These are phyloP conservation scores for Osmanthus fragrans DNA, from an alignment of 257 asterid species.

Conservation along the genomic window DNA sequence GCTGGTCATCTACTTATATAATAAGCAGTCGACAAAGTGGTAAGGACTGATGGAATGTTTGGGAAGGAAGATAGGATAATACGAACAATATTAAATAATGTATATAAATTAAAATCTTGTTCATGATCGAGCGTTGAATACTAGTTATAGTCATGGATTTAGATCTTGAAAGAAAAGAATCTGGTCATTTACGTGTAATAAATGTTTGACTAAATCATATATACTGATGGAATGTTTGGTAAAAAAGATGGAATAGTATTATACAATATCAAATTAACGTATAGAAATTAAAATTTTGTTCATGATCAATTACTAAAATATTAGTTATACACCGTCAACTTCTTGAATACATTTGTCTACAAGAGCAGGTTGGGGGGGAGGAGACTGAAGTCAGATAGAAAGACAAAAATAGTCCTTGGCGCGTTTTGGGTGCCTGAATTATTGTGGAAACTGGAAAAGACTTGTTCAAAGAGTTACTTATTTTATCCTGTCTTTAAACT, in stretches of 20 bases:
- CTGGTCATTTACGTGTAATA: no score
- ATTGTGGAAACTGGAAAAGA: background rate
- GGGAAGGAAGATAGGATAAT: background rate
- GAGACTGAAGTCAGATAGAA: background rate
- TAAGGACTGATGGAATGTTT: background rate
- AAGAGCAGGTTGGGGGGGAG: background rate
- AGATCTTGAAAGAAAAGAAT: no score
- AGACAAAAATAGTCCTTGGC: background rate
- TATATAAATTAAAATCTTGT: no score
- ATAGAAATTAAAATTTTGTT: no score
- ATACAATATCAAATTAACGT: no score
- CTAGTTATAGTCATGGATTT: no score
- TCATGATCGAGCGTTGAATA: no score
- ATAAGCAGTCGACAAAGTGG: background rate
- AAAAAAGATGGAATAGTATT: no score
- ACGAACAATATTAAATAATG: no score
- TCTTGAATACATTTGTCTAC: background rate
- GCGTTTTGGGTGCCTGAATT: background rate
- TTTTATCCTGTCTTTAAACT: background rate
- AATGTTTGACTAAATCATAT: no score
- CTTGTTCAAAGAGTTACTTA: background rate
- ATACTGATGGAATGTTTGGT: no score
- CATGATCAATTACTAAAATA: no score
- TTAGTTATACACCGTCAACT: background rate
- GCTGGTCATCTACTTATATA: background rate